Evolutionary conservation across 108 stramenopile species (phyloP).

Genomic region (Cyclotella kingstonii): DNA sequence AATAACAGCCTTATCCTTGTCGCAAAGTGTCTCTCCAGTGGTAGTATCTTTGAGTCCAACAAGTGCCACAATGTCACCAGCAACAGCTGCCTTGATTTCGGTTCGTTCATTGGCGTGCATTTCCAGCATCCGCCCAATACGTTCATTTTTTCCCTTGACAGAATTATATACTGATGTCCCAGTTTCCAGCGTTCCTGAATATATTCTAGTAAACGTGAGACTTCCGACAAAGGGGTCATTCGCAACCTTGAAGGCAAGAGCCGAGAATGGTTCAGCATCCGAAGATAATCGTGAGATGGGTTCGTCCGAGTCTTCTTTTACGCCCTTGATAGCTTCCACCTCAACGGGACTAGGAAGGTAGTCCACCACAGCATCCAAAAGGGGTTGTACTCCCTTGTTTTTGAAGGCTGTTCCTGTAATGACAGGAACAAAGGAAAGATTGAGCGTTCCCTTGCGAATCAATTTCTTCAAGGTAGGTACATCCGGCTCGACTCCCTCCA

Average conservation of each 20-base stretch:
- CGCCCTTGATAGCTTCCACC: slow-evolving; percentile 91
- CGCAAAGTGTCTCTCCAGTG: slow-evolving; percentile 97
- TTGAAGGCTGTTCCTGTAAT: slow-evolving; percentile 97
- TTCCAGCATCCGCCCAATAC: slow-evolving; percentile 96
- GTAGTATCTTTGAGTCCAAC: slow-evolving; percentile 96
- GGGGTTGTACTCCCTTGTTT: slow-evolving; percentile 97
- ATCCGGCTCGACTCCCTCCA: slow-evolving; percentile 85
- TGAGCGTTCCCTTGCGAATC: slow-evolving; percentile 92
- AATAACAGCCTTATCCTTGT: slow-evolving; percentile 73
- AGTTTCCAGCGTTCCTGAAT: slow-evolving; percentile 92
- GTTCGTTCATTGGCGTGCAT: slow-evolving; percentile 97
- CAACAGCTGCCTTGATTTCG: slow-evolving; percentile 88
- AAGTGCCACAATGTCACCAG: slow-evolving; percentile 95
- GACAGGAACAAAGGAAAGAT: slow-evolving; percentile 84
- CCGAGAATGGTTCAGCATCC: slow-evolving; percentile 91
- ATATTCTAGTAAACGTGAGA: slow-evolving; percentile 94
- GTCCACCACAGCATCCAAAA: slow-evolving; percentile 96
- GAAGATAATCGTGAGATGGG: slow-evolving; percentile 62
- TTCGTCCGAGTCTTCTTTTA: slow-evolving; percentile 69
- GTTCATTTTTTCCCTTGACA: slow-evolving; percentile 97
- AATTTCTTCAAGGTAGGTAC: slow-evolving; percentile 77
- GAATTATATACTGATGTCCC: slow-evolving; percentile 94
- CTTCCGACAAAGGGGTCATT: slow-evolving; percentile 95
- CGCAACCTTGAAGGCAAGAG: slow-evolving; percentile 98
- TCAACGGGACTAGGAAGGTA: slow-evolving; percentile 98